These are phyloP conservation scores for Lotmaria passim DNA, from an alignment of 208 protist species.

Conservation along the genomic window DNA sequence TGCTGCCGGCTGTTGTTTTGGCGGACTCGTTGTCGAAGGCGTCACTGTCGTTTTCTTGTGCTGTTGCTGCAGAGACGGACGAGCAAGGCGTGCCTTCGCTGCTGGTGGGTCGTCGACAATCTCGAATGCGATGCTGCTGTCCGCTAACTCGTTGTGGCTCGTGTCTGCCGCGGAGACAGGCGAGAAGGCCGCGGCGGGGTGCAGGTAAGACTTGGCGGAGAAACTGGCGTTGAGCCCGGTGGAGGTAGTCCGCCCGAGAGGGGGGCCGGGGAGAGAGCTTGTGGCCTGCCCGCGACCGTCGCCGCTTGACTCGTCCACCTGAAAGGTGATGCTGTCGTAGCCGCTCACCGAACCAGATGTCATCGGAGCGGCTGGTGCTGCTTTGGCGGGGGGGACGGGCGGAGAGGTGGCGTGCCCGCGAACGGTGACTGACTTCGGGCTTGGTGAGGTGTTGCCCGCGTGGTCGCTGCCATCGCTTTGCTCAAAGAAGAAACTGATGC, in stretches of 20 bases:
- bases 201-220: not conserved
- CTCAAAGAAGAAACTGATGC: conserved; percentile 38
- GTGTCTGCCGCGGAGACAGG: conserved; percentile 1
- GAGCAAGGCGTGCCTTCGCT: too few species aligned
- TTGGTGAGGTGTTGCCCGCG: not conserved
- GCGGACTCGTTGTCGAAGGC: not conserved
- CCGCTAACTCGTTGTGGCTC: conserved; percentile 8
- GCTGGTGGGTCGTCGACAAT: conserved; percentile 36
- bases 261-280: not conserved
- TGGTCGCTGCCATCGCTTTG: conserved; percentile 17
- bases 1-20: not conserved
- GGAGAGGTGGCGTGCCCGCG: not conserved
- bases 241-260: not conserved
- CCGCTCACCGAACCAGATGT: not conserved
- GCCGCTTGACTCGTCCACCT: conserved; percentile 13
- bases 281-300: not conserved
- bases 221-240: not conserved
- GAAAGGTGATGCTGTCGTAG: conserved; percentile 41
- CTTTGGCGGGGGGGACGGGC: not conserved
- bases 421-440: not conserved
- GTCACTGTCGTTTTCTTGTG: too few species aligned
- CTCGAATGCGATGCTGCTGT: conserved; percentile 61
- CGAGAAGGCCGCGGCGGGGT: not conserved
- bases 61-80: too few species aligned
- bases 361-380: not conserved